Conservation (phyloP, 805 yeast genomes). For the Pichia manshurica region DNA sequence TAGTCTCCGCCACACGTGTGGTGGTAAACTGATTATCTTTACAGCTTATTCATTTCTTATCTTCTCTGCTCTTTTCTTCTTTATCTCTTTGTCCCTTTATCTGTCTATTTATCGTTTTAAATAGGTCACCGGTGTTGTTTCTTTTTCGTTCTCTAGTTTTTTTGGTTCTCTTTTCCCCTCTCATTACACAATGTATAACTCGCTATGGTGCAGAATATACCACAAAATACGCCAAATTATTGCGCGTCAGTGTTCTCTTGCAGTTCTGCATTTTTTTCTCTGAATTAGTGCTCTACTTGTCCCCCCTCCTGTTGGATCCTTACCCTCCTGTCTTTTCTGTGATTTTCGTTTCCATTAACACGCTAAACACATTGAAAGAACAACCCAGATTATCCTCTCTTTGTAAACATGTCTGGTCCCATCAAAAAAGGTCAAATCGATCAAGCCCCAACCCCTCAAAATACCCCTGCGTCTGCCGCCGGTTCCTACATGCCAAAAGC, state of each 20-base stretch:
- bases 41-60: no score
- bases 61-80: background rate
- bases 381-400: no score
- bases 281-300: background rate
- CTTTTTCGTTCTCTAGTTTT: no score
- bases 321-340: background rate
- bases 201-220: no score
- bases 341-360: background rate
- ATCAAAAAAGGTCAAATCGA: constrained; percentile 5
- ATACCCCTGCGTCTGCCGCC: constrained; percentile 88
- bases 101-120: background rate
- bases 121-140: no score
- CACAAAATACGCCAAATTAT: no score
- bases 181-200: no score
- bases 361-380: background rate
- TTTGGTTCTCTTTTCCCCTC: no score
- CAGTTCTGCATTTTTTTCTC: background rate
- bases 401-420: background rate
- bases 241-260: no score
- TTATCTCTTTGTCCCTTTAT: background rate
- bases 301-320: background rate
- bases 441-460: constrained; percentile 93
- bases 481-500: constrained; percentile 59
- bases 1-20: constrained; percentile 24
- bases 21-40: background rate